A percentile compares a stretch with the other conserved stretches of the same genome.
These are phyloP conservation scores for Penicillium cataractarum DNA, from an alignment of 495 filamentous ascomycete species.

Conservation along the genomic window DNA sequence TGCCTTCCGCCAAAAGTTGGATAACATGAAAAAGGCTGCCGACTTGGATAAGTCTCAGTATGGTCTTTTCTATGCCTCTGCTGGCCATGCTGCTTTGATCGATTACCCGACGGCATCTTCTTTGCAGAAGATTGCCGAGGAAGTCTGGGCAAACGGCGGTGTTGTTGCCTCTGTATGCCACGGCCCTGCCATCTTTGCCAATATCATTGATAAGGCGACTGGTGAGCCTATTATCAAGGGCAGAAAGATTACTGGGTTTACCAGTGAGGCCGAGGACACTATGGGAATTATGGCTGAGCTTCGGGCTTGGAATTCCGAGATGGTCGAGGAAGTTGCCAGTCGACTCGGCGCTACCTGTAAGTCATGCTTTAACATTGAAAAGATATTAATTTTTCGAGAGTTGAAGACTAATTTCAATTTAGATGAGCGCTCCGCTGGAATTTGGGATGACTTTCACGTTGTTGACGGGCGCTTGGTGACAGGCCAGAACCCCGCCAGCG, in stretches of 20 bases:
- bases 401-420: constrained; percentile 9
- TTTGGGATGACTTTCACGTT: constrained; percentile 53
- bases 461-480: constrained; percentile 65
- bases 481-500: constrained; percentile 71
- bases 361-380: constrained; percentile 12
- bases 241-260: constrained; percentile 49
- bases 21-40: constrained; percentile 38
- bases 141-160: constrained; percentile 45
- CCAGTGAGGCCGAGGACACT: constrained; percentile 43
- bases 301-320: constrained; percentile 36
- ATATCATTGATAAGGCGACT: constrained; percentile 39
- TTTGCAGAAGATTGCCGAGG: constrained; percentile 42
- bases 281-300: constrained; percentile 42
- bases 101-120: constrained; percentile 46
- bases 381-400: background rate
- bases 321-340: constrained; percentile 41
- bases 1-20: constrained; percentile 46
- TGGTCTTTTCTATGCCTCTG: constrained; percentile 49
- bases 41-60: constrained; percentile 39
- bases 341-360: constrained; percentile 43
- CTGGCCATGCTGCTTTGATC: constrained; percentile 49
- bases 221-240: constrained; percentile 46
- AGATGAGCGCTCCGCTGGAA: constrained; percentile 40
- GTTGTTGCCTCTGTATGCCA: constrained; percentile 46
- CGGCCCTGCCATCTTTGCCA: constrained; percentile 48